Evolutionary conservation across 257 asterid genomes (phyloP).

Genomic region (Plantago ovata): DNA sequence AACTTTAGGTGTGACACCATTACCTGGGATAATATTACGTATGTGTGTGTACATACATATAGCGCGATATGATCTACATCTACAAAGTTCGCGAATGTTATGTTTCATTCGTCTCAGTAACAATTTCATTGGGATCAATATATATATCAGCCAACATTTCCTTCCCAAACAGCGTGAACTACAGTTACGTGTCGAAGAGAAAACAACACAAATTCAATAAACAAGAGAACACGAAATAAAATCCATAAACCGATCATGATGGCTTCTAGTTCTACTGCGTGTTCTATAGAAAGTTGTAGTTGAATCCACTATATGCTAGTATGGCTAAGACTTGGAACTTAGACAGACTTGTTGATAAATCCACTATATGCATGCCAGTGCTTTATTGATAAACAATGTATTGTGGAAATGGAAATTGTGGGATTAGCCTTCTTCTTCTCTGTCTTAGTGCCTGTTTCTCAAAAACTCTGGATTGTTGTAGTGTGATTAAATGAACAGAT

Average conservation of each 20-base stretch:
- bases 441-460: too few species aligned
- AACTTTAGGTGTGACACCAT: constrained; percentile 1
- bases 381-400: too few species aligned
- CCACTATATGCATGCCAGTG: too few species aligned
- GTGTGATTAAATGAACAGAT: too few species aligned
- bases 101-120: constrained; percentile 35
- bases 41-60: background rate
- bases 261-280: background rate
- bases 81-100: background rate
- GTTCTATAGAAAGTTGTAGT: background rate
- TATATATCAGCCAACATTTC: constrained; percentile 87
- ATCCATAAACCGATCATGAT: background rate
- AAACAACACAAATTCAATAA: background rate
- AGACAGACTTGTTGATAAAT: too few species aligned
- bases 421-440: too few species aligned
- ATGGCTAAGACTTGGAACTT: too few species aligned
- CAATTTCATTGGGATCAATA: constrained; percentile 57
- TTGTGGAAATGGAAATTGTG: too few species aligned
- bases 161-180: constrained; percentile 82
- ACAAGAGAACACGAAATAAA: background rate
- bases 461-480: too few species aligned
- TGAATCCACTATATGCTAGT: background rate
- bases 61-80: constrained; percentile 17
- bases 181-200: constrained; percentile 70
- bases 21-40: constrained; percentile 1